Base-by-base conservation (phyloP, 2,329 filamentous ascomycete species). In the Penicillium sp. region DNA sequence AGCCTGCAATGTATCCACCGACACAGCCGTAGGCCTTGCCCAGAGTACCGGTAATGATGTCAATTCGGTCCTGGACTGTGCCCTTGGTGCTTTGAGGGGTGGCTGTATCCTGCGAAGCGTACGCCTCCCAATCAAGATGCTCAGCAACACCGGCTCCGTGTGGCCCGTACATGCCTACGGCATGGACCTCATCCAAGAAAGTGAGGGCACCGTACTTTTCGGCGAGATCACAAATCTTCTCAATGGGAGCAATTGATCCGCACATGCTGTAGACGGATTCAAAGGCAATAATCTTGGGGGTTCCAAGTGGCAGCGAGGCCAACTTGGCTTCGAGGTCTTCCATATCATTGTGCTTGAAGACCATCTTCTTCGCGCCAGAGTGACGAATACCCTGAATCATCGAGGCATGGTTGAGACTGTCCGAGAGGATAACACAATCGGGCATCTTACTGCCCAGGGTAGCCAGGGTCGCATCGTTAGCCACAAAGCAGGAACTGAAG, bases 181-280 rank as follows among this genome's bases (percentile, higher is more conserved):
- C 93, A 75, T 99, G 93, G 54, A 99, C 93, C 82, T 99, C 93
- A 68, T 99, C 93, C 68, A 96, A 78, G 72, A 99, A 99, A 62
- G 93, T 99, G 57, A 99, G 84, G 33, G 93, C 93, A 51, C 93
- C 93, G 69, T 99, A 99, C 77, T 95, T 96, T 56, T 97, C 91
- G 9, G 93, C 92, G 46, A 99, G 77, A 68, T 99, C 90, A 70
- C 92, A 97, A 55, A 99, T 97, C 66, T 86, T 86, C 73, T 91
- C 89, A 61, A 99, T 99, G 0, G 93, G 93, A 0, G 90, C 93
- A 67, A 99, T 89, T 13, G 90, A 95, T 55, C 93, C 93, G 68
- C 93, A 99, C 93, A 99, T 99, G 77, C 90, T 95, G 76, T 99
- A 99, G 3, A 99, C 93, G 27, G 90, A 95, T 75, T 99, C 93